Base-by-base conservation (phyloP, 148 eudicot genomes). In the Dianthus caryophyllus region DNA sequence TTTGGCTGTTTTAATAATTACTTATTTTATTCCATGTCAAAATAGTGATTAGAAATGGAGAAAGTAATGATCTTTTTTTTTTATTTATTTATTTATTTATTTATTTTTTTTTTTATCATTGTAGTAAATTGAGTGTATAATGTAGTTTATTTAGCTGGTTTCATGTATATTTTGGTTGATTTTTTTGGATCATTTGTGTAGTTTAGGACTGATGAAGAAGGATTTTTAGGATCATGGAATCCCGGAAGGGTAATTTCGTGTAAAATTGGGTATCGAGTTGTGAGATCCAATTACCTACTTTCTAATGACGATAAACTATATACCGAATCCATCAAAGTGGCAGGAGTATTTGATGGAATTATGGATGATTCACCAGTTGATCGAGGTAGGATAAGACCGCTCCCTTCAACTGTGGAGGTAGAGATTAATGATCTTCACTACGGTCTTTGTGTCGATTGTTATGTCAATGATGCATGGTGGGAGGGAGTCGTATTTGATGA, bases 171-270 rank as follows among this genome's bases (percentile, higher is more conserved):
- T 33, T 33, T 33, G 48, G 56, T 43, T 48, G 52, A 64, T 18
- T 21, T 33, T 33, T n/a, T 51, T 17, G 69, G 62, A 16, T 36
- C 31, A 18, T 46, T 54, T 39, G 48, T 80, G 66, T 78, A 94
- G 99, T 89, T 90, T 66, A 88, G 87, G 83, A 88, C 89, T 73
- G 11, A 70, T 61, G 97, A 90, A 67, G 88, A 88, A 27, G 99
- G 99, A 52, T 82, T 77, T 64, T 72, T 50, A 21, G 97, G 97
- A 29, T 94, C 99, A 44, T 94, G 99, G 99, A 96, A 94, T 75
- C 15, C 82, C 53, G 99, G 79, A 56, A 72, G 44, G 36, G 64
- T 94, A 27, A 75, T 74, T 68, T 49, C 49, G 25, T 70, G 75
- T 52, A 53, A 69, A 52, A n/a, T 44, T 14, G 61, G 58, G 68